These are phyloP conservation scores for Syncephalastrum sp. DNA, from an alignment of 371 early-diverging fungal species.

Conservation along the genomic window DNA sequence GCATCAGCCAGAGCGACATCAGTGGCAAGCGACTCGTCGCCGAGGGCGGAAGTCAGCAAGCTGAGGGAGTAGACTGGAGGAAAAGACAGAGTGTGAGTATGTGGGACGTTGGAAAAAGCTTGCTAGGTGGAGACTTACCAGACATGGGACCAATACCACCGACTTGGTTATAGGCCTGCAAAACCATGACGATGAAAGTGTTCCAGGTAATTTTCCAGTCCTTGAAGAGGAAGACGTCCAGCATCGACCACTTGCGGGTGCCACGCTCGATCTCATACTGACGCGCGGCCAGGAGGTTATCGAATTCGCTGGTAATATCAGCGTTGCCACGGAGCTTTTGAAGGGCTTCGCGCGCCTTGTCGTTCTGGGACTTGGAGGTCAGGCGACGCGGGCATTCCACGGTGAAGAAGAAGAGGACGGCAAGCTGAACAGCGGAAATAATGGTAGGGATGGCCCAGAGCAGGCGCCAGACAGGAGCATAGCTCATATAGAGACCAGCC, in stretches of 20 bases:
- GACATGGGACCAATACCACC: constrained; percentile 53
- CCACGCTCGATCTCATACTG: constrained; percentile 33
- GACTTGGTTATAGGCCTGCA: constrained; percentile 49
- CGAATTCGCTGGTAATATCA: constrained; percentile 41
- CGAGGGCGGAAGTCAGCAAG: constrained; percentile 36
- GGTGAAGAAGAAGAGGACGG: constrained; percentile 57
- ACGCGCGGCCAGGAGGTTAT: constrained; percentile 30
- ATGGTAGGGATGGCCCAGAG: constrained; percentile 60
- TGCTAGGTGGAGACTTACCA: constrained; percentile 18
- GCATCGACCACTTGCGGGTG: constrained; percentile 29
- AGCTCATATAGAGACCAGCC: constrained; percentile 62
- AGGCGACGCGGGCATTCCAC: constrained; percentile 82
- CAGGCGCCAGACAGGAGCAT: constrained; percentile 65
- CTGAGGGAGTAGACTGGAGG: constrained; percentile 26
- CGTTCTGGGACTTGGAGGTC: constrained; percentile 46
- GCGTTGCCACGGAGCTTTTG: constrained; percentile 57
- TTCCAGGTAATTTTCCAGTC: constrained; percentile 33
- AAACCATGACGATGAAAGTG: constrained; percentile 40
- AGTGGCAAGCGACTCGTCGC: constrained; percentile 30
- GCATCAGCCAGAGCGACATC: constrained; percentile 40
- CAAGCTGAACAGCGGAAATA: constrained; percentile 65
- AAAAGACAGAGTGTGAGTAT: neutral
- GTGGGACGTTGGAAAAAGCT: neutral
- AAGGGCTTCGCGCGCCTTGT: constrained; percentile 57
- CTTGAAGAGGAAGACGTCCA: constrained; percentile 39